Evolutionary conservation across 345 rosid genomes (phyloP).

Genomic region (Ceriops tagal): DNA sequence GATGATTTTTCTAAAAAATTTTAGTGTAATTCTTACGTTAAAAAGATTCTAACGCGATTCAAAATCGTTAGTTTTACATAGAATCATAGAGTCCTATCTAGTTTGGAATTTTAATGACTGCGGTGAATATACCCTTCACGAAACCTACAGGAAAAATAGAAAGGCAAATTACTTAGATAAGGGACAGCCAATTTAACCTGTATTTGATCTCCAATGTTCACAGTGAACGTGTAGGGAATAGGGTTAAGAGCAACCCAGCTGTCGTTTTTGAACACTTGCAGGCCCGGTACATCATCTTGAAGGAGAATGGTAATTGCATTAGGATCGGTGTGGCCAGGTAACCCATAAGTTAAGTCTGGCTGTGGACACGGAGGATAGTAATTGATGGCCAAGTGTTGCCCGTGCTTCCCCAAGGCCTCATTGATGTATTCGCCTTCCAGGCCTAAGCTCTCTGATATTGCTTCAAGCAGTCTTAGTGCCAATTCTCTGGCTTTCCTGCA

Average conservation of each 20-base stretch:
- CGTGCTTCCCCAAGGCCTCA: background rate
- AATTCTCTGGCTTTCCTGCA: slow-evolving; percentile 3
- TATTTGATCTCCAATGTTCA: slow-evolving; percentile 3
- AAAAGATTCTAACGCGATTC: too few relatives aligned
- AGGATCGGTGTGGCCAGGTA: slow-evolving; percentile 2
- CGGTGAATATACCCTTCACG: too few relatives aligned
- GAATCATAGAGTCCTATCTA: too few relatives aligned
- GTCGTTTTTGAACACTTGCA: background rate
- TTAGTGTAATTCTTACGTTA: too few relatives aligned
- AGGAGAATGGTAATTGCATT: slow-evolving; percentile 2
- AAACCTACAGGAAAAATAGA: too few relatives aligned
- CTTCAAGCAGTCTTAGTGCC: background rate
- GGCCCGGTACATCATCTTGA: background rate
- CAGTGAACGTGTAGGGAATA: background rate
- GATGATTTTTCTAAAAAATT: too few relatives aligned
- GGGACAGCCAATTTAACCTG: background rate
- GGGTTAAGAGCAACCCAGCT: background rate
- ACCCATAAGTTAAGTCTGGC: background rate
- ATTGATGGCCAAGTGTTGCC: slow-evolving; percentile 1
- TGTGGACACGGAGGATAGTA: slow-evolving; percentile 3
- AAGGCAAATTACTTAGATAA: too few relatives aligned
- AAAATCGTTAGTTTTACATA: too few relatives aligned
- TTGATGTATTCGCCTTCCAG: background rate
- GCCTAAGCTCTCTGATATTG: slow-evolving; percentile 4
- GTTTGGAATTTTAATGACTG: too few relatives aligned